phyloP scores from a whole-genome alignment of 306 rosid genomes.

The Lupinus albus region DNA sequence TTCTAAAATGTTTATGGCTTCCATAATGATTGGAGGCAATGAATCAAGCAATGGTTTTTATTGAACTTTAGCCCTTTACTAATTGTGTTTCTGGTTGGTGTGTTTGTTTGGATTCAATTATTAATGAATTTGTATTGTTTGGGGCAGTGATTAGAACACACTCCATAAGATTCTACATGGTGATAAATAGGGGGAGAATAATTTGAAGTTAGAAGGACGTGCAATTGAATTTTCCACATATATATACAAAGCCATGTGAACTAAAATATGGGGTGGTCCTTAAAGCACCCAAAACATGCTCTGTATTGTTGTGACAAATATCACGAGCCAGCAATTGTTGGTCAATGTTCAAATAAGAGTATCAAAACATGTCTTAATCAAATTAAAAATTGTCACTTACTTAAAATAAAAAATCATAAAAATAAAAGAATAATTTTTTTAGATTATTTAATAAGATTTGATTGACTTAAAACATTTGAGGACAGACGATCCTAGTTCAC shows the following conservation, averaged over 20 bases:
- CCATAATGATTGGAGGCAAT: slow-evolving; percentile 44
- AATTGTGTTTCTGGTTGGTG: not conserved
- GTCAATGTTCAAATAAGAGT: slow-evolving; percentile 45
- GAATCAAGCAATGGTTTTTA: slow-evolving; percentile 36
- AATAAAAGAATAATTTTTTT: too few species aligned
- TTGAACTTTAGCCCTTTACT: not conserved
- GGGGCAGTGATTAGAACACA: slow-evolving; percentile 38
- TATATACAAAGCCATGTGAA: slow-evolving; percentile 65
- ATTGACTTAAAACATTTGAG: too few species aligned
- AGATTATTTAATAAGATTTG: too few species aligned
- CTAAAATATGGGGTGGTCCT: slow-evolving; percentile 92
- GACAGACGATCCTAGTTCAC: too few species aligned
- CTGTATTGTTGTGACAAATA: slow-evolving; percentile 56
- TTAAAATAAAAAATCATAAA: too few species aligned
- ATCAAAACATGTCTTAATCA: too few species aligned
- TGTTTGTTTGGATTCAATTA: slow-evolving; percentile 39
- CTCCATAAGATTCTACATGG: slow-evolving; percentile 38
- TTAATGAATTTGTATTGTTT: not conserved
- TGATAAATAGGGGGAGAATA: slow-evolving; percentile 43
- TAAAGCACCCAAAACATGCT: slow-evolving; percentile 45
- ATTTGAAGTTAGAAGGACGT: slow-evolving; percentile 44
- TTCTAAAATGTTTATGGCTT: slow-evolving; percentile 39
- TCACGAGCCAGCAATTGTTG: slow-evolving; percentile 62
- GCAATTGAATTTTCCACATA: slow-evolving; percentile 51
- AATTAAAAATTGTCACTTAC: too few species aligned